Base-by-base conservation (phyloP, 345 rosid species). In the Odontarrhena argentea region DNA sequence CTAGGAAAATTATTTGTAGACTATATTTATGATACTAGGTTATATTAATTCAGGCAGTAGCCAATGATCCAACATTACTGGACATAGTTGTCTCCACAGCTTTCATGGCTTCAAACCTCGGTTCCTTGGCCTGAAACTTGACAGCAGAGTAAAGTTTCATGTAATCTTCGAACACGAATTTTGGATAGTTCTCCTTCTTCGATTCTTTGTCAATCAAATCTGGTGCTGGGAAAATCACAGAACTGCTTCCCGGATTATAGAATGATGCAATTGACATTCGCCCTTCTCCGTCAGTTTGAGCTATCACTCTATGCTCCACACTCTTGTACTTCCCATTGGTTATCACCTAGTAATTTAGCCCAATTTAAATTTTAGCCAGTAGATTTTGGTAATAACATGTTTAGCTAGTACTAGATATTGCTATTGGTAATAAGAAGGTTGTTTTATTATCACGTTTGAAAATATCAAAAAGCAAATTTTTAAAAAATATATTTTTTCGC, bases 261-360 rank as follows among this genome's bases (percentile, higher is more conserved):
- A 93, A 93, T 2, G 98, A 91, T 34, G 98, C 97, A 12, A 93
- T 50, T 2, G 98, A 93, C 98, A 93, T 93, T 30, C 94, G 32
- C 32, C 76, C 76, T 15, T 82, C 69, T 0, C 98, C 97, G 1
- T 84, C 68, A 0, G 90, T 81, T 48, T 93, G 98, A 7, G 97
- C 80, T 8, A 93, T 59, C 67, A 93, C 98, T 55, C 98, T 73
- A 49, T 93, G 98, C 65, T 81, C 84, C 63, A 90, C 84, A 35
- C 98, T 93, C 83, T 85, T 90, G 82, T 93, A 93, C 76, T 78
- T 90, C 1, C 98, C 98, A 69, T 93, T 93, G 7, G 95, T 88
- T 58, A 93, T 90, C 35, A 93, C 98, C 98, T 86, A 65, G 70
- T n/a, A n/a, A n/a, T 71, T 65, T 12, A 37, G 8, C 37, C 42